phyloP scores from a whole-genome alignment of 2,329 filamentous ascomycete species.

The Botrytis elliptica region DNA sequence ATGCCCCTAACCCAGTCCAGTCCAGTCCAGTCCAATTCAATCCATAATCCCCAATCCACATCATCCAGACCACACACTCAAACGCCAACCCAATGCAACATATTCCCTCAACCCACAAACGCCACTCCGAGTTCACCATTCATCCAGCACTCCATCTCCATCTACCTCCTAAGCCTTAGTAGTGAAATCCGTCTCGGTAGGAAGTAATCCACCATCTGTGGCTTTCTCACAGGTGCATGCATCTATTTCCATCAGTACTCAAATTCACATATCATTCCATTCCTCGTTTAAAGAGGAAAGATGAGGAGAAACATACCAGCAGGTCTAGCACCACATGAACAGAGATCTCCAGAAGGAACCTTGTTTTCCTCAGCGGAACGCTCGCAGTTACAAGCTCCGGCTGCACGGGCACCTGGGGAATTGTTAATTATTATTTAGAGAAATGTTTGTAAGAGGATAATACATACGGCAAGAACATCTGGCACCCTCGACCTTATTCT shows the following conservation, averaged over 20 bases:
- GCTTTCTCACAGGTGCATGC: conserved; percentile 84
- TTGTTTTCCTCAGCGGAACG: conserved; percentile 69
- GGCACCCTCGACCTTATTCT: conserved; percentile 72
- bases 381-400: conserved; percentile 79
- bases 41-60: not conserved
- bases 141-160: not conserved
- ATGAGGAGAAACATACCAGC: conserved; percentile 55
- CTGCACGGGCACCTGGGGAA: conserved; percentile 59
- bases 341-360: conserved; percentile 58
- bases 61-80: not conserved
- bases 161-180: conserved; percentile 48
- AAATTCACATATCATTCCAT: not conserved
- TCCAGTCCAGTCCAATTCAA: not conserved
- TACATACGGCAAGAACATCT: conserved; percentile 73
- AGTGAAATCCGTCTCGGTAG: conserved; percentile 83
- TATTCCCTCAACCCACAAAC: not conserved
- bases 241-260: conserved; percentile 43
- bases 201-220: conserved; percentile 58
- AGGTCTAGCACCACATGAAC: conserved; percentile 74
- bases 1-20: not conserved
- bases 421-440: not conserved
- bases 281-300: not conserved
- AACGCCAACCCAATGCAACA: not conserved
- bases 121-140: not conserved
- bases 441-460: conserved; percentile 27